Conservation (phyloP, 805 yeast genomes). For the Ogataea populi-albae region DNA sequence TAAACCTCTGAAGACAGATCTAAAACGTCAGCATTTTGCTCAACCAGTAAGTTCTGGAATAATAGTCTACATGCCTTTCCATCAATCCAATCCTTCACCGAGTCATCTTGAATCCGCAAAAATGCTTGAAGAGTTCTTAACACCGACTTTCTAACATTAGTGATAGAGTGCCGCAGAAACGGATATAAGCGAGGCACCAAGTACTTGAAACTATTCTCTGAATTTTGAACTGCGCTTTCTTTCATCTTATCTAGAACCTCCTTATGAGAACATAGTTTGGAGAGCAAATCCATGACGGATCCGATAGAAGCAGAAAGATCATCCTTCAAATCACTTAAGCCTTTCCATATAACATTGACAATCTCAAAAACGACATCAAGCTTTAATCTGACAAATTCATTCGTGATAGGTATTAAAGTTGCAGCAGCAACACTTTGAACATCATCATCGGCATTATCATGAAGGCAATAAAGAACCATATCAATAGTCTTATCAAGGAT, state of each 20-base stretch:
- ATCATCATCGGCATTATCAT: conserved; percentile 85
- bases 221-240: conserved; percentile 49
- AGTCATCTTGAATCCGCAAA: conserved; percentile 47
- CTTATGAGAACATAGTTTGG: conserved; percentile 79
- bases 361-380: conserved; percentile 46
- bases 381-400: conserved; percentile 73
- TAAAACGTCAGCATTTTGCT: conserved; percentile 77
- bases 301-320: conserved; percentile 95
- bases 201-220: conserved; percentile 59
- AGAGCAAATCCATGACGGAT: conserved; percentile 89
- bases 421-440: conserved; percentile 97
- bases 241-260: conserved; percentile 74
- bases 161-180: conserved; percentile 88
- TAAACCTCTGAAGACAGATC: conserved; percentile 63
- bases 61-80: conserved; percentile 69
- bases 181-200: conserved; percentile 92
- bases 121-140: conserved; percentile 78
- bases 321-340: conserved; percentile 79
- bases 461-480: conserved; percentile 83
- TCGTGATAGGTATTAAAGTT: conserved; percentile 83
- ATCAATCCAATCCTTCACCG: conserved; percentile 67
- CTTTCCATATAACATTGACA: conserved; percentile 82
- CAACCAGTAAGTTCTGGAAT: conserved; percentile 84
- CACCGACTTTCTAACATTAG: conserved; percentile 87
- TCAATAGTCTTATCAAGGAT: conserved; percentile 68